These are phyloP conservation scores for Leucoagaricus sp. DNA, from an alignment of 1,284 basidiomycete genomes.

Conservation along the genomic window DNA sequence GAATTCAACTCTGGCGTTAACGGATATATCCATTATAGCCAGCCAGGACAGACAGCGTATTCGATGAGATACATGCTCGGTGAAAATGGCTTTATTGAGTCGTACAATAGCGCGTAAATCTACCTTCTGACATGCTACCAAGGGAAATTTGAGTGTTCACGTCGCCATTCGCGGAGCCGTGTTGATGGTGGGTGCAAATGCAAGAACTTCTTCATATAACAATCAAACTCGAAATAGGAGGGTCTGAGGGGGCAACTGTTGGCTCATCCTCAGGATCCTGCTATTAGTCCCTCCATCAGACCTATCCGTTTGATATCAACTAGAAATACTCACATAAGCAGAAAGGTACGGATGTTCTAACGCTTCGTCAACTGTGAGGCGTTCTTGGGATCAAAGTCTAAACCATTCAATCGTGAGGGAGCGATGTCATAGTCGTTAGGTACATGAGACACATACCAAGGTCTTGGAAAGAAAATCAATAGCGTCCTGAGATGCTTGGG, in stretches of 20 bases:
- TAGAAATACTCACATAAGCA: slow-evolving; percentile 49
- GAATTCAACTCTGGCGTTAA: too few relatives aligned
- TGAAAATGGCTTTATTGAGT: not conserved
- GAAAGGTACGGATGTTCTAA: slow-evolving; percentile 76
- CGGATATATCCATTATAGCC: not conserved
- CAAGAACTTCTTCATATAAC: slow-evolving; percentile 72
- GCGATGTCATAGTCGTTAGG: not conserved
- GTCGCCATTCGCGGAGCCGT: not conserved
- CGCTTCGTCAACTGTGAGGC: slow-evolving; percentile 84
- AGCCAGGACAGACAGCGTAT: slow-evolving; percentile 2
- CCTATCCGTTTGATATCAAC: not conserved
- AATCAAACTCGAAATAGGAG: slow-evolving; percentile 86
- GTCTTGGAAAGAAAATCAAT: slow-evolving; percentile 86
- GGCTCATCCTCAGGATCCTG: slow-evolving; percentile 89
- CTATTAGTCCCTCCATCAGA: slow-evolving; percentile 36
- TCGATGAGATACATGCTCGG: not conserved
- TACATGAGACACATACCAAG: slow-evolving; percentile 51
- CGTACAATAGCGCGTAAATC: not conserved
- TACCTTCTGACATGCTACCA: not conserved
- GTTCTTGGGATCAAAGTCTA: slow-evolving; percentile 85
- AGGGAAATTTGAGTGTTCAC: not conserved
- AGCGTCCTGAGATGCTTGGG: slow-evolving; percentile 58
- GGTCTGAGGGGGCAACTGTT: slow-evolving; percentile 73
- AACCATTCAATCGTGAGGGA: not conserved
- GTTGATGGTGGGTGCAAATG: slow-evolving; percentile 57